Evolutionary conservation across 2,329 filamentous ascomycete genomes (phyloP), one percentile per base, ranked within the genome.

Genomic region (Ampelomyces quisqualis): DNA sequence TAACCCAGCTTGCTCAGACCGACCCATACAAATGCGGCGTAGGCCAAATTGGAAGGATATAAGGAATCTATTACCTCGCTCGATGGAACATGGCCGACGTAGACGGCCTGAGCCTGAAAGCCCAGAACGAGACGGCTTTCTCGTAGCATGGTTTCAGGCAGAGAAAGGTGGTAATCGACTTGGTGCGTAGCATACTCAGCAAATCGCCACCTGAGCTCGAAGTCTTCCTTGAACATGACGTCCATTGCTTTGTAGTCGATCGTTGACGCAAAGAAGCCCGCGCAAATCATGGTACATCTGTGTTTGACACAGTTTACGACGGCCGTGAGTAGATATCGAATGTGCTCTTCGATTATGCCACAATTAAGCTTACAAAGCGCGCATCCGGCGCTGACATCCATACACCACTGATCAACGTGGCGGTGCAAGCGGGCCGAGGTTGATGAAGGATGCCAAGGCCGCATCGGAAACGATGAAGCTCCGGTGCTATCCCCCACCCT

Each of bases 1-100:
- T 54, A 61, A 2, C 60, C 58, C 10, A 60, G 26, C 36, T 52
- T 58, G 4, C 58, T 58, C 7, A 53, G 34, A 10, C 52, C 58
- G 14, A 60, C 47, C 24, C 51, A 47, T 24, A 34, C 46, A 27
- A 48, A 57, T 3, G 60, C 53, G 10, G 55, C 53, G 34, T 55
- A 60, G 7, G 45, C 43, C 6, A 34, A 5, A 10, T 30, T 34
- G 10, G 15, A 19, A 7, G 13, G 19, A 2, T 15, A 19, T 11
- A 18, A 31, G 13, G 19, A 24, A 35, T 60, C 58, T 1, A 58
- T 38, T 5, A 41, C 39, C 20, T 60, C 51, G 4, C 41, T 34
- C 3, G 43, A 13, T 10, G 53, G 46, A 1, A 60, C 55, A 17
- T 37, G 43, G 6, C 33, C 19, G 14, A 60, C 38, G 33, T 32